A percentile compares a stretch with the other conserved stretches of the same genome.
Conservation (phyloP, 2,329 filamentous ascomycete species). For the Alternaria panax region DNA sequence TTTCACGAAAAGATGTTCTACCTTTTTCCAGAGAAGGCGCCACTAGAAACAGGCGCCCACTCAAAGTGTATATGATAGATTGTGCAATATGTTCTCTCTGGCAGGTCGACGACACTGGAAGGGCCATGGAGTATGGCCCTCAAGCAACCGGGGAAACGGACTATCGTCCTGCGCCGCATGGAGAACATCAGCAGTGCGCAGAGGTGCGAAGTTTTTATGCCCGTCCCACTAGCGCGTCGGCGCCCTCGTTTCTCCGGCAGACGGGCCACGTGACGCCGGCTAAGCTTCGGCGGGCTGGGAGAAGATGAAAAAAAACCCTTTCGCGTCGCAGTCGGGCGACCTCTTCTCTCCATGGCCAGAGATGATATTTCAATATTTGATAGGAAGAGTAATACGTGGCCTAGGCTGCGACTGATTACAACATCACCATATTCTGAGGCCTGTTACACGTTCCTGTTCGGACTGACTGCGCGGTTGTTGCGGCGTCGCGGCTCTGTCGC, state of each 20-base stretch:
- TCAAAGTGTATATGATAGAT: constrained; percentile 54
- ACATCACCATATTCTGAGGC: constrained; percentile 29
- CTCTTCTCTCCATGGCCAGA: constrained; percentile 39
- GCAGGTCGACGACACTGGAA: constrained; percentile 79
- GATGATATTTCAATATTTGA: constrained; percentile 43
- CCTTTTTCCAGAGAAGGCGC: constrained; percentile 54
- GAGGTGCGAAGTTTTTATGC: constrained; percentile 32
- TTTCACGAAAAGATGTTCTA: constrained; percentile 59
- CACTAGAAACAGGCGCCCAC: constrained; percentile 42
- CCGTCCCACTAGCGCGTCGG: constrained; percentile 8
- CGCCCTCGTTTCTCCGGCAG: constrained; percentile 2
- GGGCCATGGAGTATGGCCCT: constrained; percentile 57
- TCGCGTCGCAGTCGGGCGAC: not conserved
- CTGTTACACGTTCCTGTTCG: constrained; percentile 15
- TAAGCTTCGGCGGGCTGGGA: constrained; percentile 4
- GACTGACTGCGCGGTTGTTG: constrained; percentile 2
- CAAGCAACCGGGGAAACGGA: constrained; percentile 81
- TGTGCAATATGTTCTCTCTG: constrained; percentile 78
- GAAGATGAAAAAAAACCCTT: constrained; percentile 7
- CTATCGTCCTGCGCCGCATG: constrained; percentile 78
- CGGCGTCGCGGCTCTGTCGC: constrained; percentile 4
- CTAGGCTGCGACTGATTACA: constrained; percentile 27
- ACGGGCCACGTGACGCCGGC: constrained; percentile 13
- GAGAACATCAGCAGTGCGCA: constrained; percentile 64
- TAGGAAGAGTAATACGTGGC: constrained; percentile 22